A percentile compares a stretch with the other conserved stretches of the same genome.
Evolutionary conservation across 108 stramenopile genomes (phyloP).

Genomic region (Skeletonema tropicum): DNA sequence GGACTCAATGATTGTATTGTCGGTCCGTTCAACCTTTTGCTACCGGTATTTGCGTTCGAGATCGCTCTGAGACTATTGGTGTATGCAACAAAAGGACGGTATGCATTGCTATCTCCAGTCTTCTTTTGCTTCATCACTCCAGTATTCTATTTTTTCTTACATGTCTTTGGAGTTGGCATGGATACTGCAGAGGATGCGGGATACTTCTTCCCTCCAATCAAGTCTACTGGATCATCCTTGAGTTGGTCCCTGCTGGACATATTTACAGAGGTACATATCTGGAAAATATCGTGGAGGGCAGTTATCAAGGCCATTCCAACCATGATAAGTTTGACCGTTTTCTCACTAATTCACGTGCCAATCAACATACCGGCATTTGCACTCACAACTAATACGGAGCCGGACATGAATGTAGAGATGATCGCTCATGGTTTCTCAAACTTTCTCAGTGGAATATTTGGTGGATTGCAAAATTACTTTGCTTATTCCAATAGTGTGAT

Average conservation of each 20-base stretch:
- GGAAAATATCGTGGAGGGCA: conserved; percentile 51
- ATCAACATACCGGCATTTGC: conserved; percentile 84
- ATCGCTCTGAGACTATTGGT: conserved; percentile 55
- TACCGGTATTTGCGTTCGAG: conserved; percentile 58
- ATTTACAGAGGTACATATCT: conserved; percentile 29
- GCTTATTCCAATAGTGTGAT: conserved; percentile 67
- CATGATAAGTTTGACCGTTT: conserved; percentile 56
- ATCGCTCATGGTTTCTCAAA: conserved; percentile 78
- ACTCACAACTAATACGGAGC: conserved; percentile 63
- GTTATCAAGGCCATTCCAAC: conserved; percentile 55
- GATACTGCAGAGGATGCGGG: conserved; percentile 49
- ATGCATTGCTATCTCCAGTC: conserved; percentile 64
- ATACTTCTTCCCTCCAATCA: conserved; percentile 67
- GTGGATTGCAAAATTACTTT: conserved; percentile 78
- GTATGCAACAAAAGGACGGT: conserved; percentile 32
- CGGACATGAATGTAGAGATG: conserved; percentile 78
- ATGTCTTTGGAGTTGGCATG: conserved; percentile 30
- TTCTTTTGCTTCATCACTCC: conserved; percentile 79
- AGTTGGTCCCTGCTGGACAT: conserved; percentile 55
- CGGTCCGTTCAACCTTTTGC: conserved; percentile 44
- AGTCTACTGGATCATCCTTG: conserved; percentile 16
- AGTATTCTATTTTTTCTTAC: conserved; percentile 58
- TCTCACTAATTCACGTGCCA: conserved; percentile 81
- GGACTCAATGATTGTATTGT: conserved; percentile 29
- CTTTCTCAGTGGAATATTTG: conserved; percentile 54